A percentile compares a stretch with the other conserved stretches of the same genome.
phyloP scores from a whole-genome alignment of 257 asterid species.

The Gynochthodes officinalis region DNA sequence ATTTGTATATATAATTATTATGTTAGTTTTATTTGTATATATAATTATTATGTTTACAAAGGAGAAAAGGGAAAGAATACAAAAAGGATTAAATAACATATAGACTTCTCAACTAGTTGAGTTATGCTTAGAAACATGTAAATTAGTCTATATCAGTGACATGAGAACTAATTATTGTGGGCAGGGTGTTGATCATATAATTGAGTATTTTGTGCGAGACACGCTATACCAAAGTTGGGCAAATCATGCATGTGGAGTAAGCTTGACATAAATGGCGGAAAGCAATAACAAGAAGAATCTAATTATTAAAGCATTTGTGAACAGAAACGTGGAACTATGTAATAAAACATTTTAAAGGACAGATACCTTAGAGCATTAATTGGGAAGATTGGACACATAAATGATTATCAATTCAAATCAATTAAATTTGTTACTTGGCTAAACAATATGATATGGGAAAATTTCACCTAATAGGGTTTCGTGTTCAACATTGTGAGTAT shows the following conservation, averaged over 20 bases:
- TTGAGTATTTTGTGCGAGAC: neutral
- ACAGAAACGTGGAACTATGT: neutral
- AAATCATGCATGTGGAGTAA: neutral
- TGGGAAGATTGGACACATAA: neutral
- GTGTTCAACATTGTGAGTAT: neutral
- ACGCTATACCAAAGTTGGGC: neutral
- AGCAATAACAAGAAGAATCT: neutral
- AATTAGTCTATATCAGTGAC: no score
- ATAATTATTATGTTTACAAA: no score
- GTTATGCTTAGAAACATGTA: no score
- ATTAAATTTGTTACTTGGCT: no score
- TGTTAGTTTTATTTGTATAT: no score
- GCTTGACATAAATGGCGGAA: neutral
- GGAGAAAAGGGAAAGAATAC: no score
- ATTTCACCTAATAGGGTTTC: neutral
- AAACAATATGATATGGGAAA: neutral
- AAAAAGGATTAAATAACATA: no score
- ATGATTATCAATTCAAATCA: neutral
- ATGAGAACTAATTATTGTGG: no score
- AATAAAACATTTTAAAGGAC: neutral
- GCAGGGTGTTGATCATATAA: neutral
- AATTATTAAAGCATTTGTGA: neutral
- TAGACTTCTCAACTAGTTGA: no score
- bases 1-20: no score
- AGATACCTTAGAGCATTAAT: neutral